Evolutionary conservation across 2,329 filamentous ascomycete species (phyloP).

Genomic region (Lasiodiplodia citricola): DNA sequence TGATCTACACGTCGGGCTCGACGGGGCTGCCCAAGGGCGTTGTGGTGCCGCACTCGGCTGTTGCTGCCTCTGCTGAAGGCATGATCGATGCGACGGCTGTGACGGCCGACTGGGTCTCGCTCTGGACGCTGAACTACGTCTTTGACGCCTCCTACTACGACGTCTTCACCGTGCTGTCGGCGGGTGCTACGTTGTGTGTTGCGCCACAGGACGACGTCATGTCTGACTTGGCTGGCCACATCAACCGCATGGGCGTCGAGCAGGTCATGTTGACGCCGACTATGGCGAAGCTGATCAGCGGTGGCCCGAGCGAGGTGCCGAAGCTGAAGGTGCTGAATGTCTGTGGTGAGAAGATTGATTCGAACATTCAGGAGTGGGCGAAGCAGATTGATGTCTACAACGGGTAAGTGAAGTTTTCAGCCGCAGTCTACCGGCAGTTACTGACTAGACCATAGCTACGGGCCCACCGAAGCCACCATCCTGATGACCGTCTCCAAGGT

Average conservation of each 20-base stretch:
- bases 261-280: constrained; percentile 16
- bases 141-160: constrained; percentile 16
- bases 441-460: neutral
- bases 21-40: constrained; percentile 34
- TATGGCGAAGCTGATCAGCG: constrained; percentile 1
- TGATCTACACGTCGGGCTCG: constrained; percentile 33
- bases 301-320: neutral
- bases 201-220: neutral
- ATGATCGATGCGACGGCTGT: neutral
- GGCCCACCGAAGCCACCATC: neutral
- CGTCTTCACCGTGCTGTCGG: constrained; percentile 3
- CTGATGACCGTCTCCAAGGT: constrained; percentile 5
- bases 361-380: neutral
- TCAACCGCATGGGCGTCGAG: constrained; percentile 13
- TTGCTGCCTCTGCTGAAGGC: neutral
- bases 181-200: constrained; percentile 9
- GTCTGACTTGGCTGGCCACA: neutral
- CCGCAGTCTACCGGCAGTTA: too few species aligned
- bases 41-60: neutral
- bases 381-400: neutral
- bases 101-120: neutral
- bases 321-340: neutral
- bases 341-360: constrained; percentile 1
- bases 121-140: constrained; percentile 15
- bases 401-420: neutral